Percentiles rank a stretch among this genome's conserved stretches.
Conservation (phyloP, 2,329 filamentous ascomycete genomes). For the Neospermospora avenae region DNA sequence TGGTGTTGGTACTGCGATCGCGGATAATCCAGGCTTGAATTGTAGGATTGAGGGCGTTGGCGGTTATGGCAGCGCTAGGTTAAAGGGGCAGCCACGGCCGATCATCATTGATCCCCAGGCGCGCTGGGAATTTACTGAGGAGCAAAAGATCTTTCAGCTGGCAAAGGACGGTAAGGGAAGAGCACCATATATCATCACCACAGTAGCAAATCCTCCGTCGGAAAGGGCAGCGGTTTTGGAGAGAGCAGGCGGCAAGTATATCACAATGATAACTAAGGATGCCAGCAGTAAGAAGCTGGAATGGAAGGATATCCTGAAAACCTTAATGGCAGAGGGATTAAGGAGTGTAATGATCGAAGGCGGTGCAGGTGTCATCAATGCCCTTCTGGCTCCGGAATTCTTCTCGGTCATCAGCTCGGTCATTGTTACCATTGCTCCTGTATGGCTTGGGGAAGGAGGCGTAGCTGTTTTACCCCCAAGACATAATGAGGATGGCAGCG, state of each 20-base stretch:
- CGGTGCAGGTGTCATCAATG: conserved; percentile 77
- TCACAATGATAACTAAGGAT: conserved; percentile 6
- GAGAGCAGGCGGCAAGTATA: conserved; percentile 14
- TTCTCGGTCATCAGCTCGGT: conserved; percentile 68
- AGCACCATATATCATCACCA: conserved; percentile 64
- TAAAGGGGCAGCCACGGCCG: conserved; percentile 69
- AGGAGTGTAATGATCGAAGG: conserved; percentile 90
- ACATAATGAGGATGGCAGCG: background rate
- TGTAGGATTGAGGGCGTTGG: conserved; percentile 47
- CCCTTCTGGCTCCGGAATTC: conserved; percentile 63
- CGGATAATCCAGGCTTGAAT: conserved; percentile 83
- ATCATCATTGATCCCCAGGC: conserved; percentile 76
- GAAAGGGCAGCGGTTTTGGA: conserved; percentile 3
- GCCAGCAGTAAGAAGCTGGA: conserved; percentile 11
- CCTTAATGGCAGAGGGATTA: conserved; percentile 38
- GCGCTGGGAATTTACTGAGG: conserved; percentile 55
- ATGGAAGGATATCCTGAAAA: conserved; percentile 19
- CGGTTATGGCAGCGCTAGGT: conserved; percentile 40
- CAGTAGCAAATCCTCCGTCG: background rate
- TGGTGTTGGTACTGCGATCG: conserved; percentile 77
- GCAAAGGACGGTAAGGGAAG: conserved; percentile 15
- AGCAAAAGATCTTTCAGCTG: conserved; percentile 17
- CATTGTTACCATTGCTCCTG: conserved; percentile 85
- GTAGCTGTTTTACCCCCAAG: conserved; percentile 68
- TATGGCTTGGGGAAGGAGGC: conserved; percentile 81